A percentile compares a stretch with the other conserved stretches of the same genome.
Conservation (phyloP, 1,139 yeast species). For the Lodderomyces jiufengensis region DNA sequence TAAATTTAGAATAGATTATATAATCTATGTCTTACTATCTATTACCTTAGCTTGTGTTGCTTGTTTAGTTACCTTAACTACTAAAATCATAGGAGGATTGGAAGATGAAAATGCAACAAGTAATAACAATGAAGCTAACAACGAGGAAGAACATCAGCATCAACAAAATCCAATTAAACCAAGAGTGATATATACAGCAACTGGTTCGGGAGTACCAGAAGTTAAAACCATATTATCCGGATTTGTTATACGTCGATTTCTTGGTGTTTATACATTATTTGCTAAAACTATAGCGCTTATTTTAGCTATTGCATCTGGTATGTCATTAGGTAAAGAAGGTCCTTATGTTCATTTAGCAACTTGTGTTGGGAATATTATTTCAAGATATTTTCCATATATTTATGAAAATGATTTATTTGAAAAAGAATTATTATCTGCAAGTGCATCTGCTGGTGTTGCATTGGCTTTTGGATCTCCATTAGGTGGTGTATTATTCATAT, state of each 20-base stretch:
- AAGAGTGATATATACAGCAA: conserved; percentile 49
- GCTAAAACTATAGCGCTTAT: conserved; percentile 51
- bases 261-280: conserved; percentile 53
- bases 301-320: conserved; percentile 63
- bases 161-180: conserved; percentile 11
- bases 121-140: neutral
- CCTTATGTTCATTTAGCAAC: conserved; percentile 72
- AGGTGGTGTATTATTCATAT: conserved; percentile 63
- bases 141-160: conserved; percentile 2
- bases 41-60: conserved; percentile 44
- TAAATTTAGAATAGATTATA: conserved; percentile 25
- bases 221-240: conserved; percentile 57
- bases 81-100: conserved; percentile 34
- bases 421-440: conserved; percentile 59
- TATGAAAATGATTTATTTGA: conserved; percentile 50
- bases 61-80: conserved; percentile 46
- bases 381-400: conserved; percentile 50
- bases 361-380: conserved; percentile 58
- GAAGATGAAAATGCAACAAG: conserved; percentile 2
- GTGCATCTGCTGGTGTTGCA: conserved; percentile 68
- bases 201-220: conserved; percentile 67
- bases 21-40: conserved; percentile 40
- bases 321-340: conserved; percentile 68
- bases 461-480: conserved; percentile 69
- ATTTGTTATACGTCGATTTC: conserved; percentile 50